phyloP scores from a whole-genome alignment of 2,329 filamentous ascomycete species.

The Neonectria coccinea region DNA sequence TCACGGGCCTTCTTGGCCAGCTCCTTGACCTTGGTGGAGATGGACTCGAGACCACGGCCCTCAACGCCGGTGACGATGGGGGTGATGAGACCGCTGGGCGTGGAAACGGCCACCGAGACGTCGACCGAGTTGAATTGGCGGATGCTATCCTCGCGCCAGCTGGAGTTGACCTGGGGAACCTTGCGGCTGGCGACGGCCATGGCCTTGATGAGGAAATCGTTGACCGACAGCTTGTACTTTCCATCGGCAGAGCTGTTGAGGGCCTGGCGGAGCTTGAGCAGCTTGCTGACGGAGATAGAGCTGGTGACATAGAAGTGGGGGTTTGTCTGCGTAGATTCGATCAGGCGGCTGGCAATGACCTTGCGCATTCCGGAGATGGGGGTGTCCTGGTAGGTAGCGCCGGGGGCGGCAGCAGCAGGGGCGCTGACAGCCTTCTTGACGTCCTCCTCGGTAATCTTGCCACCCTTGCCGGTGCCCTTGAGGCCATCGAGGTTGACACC shows the following conservation, averaged over 20 bases:
- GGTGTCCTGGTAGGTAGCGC: constrained; percentile 82
- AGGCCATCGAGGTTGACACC: constrained; percentile 80
- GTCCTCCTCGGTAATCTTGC: constrained; percentile 91
- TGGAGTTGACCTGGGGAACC: constrained; percentile 95
- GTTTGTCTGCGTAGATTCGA: constrained; percentile 90
- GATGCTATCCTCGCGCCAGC: constrained; percentile 91
- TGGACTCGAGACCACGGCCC: constrained; percentile 85
- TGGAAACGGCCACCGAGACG: constrained; percentile 95
- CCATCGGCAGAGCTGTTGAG: constrained; percentile 90
- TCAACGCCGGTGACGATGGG: constrained; percentile 94
- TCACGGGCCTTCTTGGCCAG: constrained; percentile 96
- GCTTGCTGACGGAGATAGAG: constrained; percentile 91
- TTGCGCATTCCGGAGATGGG: constrained; percentile 95
- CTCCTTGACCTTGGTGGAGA: constrained; percentile 92
- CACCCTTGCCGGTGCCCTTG: constrained; percentile 88
- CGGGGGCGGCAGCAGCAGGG: constrained; percentile 65
- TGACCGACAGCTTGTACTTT: constrained; percentile 99
- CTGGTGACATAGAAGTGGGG: constrained; percentile 98
- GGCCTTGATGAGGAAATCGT: constrained; percentile 99
- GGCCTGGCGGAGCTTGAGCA: constrained; percentile 93
- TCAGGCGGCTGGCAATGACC: constrained; percentile 92
- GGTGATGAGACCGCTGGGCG: constrained; percentile 93
- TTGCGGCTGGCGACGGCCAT: constrained; percentile 89
- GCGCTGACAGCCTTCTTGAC: constrained; percentile 85
- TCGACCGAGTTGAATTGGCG: constrained; percentile 94